Evolutionary conservation across 305 asterid species (phyloP).

Genomic region (Fraxinus dipetala): DNA sequence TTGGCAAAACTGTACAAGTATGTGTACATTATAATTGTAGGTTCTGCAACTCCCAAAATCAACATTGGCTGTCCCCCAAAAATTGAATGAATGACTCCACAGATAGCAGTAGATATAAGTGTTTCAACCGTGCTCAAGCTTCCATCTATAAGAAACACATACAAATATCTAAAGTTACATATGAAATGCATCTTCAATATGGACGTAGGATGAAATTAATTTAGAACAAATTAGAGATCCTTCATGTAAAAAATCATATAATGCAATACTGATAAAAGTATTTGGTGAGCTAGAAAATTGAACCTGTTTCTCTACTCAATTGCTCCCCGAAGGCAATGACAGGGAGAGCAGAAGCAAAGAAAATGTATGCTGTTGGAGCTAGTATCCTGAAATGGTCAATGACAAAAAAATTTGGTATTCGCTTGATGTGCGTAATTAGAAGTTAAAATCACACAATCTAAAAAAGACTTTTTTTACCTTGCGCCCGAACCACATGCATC

Average conservation of each 20-base stretch:
- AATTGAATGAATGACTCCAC: slow-evolving; percentile 78
- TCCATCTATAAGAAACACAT: slow-evolving; percentile 48
- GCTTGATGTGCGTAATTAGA: background rate
- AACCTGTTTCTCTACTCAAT: slow-evolving; percentile 83
- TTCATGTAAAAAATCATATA: background rate
- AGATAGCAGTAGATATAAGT: slow-evolving; percentile 75
- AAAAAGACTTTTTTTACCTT: slow-evolving; percentile 37
- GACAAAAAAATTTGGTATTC: slow-evolving; percentile 9
- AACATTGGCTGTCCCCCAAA: slow-evolving; percentile 86
- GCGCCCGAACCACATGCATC: slow-evolving; percentile 61
- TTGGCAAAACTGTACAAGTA: slow-evolving; percentile 64
- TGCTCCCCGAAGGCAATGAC: slow-evolving; percentile 95
- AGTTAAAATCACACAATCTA: background rate
- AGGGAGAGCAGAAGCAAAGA: slow-evolving; percentile 95
- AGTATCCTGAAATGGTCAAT: slow-evolving; percentile 56
- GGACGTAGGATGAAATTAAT: background rate
- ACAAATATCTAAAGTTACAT: background rate
- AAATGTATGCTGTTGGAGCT: slow-evolving; percentile 88
- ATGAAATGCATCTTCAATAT: background rate
- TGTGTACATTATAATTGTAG: slow-evolving; percentile 84
- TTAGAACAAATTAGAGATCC: background rate
- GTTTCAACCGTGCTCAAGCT: slow-evolving; percentile 81
- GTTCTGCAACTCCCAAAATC: slow-evolving; percentile 93
- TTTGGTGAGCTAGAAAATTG: background rate
- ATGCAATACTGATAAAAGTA: background rate